Evolutionary conservation across 2,329 filamentous ascomycete genomes (phyloP), one percentile per base, ranked within the genome.

Genomic region (Aureobasidium namibiae): DNA sequence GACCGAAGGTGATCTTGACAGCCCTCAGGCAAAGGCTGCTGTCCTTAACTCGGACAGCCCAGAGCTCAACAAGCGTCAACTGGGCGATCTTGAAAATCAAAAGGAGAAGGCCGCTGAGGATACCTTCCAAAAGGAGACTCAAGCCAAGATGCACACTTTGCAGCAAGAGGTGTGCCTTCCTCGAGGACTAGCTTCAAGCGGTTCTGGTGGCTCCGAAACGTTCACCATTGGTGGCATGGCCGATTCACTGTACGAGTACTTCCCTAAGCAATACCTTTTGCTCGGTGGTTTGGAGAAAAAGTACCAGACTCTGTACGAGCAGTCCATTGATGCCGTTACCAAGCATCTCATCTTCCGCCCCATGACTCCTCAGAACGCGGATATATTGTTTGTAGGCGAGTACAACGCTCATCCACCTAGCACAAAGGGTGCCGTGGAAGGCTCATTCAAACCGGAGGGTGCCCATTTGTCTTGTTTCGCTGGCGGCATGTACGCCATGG

Each of bases 271-370:
- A 75, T 88, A 87, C 67, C 74, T 94, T 13, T 80, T 95, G 5
- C 81, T 95, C 2, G 89, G 89, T 60, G 91, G 90, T 0, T 78
- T 85, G 1, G 83, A 86, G 63, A 74, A 80, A 31, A 88, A 90
- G 69, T 95, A 95, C 71, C 78, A 80, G 62, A 80, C 80, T 21
- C 81, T 95, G 73, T 90, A 95, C 69, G 78, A 86, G 60, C 82
- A 82, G 60, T 81, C 84, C 4, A 81, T 86, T 31, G 82, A 86
- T 5, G 84, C 84, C 0, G 82, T 87, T 36, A 87, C 88, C 64
- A 80, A 90, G 63, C 81, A 88, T 70, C 78, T 95, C 10, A 82
- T 95, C 60, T 95, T 84, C 73, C 82, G 87, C 5, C 90, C 91
- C 0, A 87, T 94, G 83, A 81, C 84, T 21, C 81, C 84, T 7